Evolutionary conservation across 495 filamentous ascomycete species (phyloP).

Genomic region (Talaromyces borbonicus): DNA sequence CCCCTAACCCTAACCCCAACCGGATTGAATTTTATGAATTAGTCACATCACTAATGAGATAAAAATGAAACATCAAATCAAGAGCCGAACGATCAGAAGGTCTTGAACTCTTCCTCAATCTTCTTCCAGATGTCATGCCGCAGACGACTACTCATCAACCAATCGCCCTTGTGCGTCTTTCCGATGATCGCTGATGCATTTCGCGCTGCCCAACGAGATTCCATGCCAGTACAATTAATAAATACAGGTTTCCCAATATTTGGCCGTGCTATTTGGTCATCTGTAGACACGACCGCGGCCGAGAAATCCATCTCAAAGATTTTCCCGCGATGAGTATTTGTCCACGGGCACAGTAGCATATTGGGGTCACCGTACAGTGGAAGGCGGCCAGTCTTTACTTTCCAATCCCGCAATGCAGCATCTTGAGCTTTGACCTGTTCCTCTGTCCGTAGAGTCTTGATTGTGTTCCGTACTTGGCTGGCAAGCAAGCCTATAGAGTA

Average conservation of each 20-base stretch:
- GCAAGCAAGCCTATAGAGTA: neutral
- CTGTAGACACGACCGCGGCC: slow-evolving; percentile 6
- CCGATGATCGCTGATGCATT: neutral
- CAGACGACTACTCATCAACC: neutral
- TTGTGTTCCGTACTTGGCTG: neutral
- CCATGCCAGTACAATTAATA: slow-evolving; percentile 7
- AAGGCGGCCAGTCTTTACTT: neutral
- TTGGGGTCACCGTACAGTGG: slow-evolving; percentile 1
- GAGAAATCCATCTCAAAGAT: slow-evolving; percentile 13
- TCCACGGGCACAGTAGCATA: slow-evolving; percentile 4
- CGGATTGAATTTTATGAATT: neutral
- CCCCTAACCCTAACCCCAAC: too few relatives aligned
- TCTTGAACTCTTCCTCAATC: neutral
- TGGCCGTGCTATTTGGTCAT: neutral
- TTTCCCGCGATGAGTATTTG: slow-evolving; percentile 9
- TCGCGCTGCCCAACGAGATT: neutral
- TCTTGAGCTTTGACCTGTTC: slow-evolving; percentile 7
- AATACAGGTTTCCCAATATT: neutral
- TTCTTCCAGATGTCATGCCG: neutral
- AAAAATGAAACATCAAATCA: neutral
- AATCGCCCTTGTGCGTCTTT: neutral
- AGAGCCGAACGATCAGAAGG: too few relatives aligned
- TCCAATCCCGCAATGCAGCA: slow-evolving; percentile 1
- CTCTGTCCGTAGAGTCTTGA: slow-evolving; percentile 7
- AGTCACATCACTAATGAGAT: neutral